Evolutionary conservation across 2,329 filamentous ascomycete genomes (phyloP), one percentile per base, ranked within the genome.

Genomic region (Coniochaeta prunicola): DNA sequence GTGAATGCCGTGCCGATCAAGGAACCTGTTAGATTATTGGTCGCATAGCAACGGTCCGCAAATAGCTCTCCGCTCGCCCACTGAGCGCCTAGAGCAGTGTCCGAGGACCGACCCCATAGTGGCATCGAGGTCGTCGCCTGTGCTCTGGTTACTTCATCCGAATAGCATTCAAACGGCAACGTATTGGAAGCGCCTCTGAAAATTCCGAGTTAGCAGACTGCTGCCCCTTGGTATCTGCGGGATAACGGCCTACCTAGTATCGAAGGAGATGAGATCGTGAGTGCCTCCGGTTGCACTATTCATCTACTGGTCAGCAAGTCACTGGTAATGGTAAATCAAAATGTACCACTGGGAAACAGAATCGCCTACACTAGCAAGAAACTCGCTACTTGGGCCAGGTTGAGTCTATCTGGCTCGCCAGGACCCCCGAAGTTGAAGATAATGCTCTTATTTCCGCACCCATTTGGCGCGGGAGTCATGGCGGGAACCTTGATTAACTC

Each of bases 361-460:
- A 6, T 3, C 19, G 24, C 50, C 5, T 33, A 53, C 50, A 53
- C n/a, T 13, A 31, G 50, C 50, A 53, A 33, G 17, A 33, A 31
- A 21, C 28, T 34, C 17, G 50, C 50, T 15, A 53, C 7, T 26
- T 53, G 28, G n/a, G 50, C 50, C 26, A 53, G 9, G 50, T 53
- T 53, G 5, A 6, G 4, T 17, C 50, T 53, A 13, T 48, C 42
- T 26, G 42, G 28, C n/a, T 53, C 50, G 1, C 72, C 73, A 1
- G 74, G 74, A 0, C 73, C 73, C 8, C 74, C 74, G 24, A 73
- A 73, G 61, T 77, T 75, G 56, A 73, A 65, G 2, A 76, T 60
- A 38, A 77, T 71, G 48, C 69, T 75, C 2, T n/a, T n/a, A n/a
- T n/a, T n/a, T n/a, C n/a, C n/a, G n/a, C n/a, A n/a, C n/a, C 74